Percentiles rank a stretch among this genome's conserved stretches.
These are phyloP conservation scores for Zasmidium cellare DNA, from an alignment of 2,329 filamentous ascomycete species.

Conservation along the genomic window DNA sequence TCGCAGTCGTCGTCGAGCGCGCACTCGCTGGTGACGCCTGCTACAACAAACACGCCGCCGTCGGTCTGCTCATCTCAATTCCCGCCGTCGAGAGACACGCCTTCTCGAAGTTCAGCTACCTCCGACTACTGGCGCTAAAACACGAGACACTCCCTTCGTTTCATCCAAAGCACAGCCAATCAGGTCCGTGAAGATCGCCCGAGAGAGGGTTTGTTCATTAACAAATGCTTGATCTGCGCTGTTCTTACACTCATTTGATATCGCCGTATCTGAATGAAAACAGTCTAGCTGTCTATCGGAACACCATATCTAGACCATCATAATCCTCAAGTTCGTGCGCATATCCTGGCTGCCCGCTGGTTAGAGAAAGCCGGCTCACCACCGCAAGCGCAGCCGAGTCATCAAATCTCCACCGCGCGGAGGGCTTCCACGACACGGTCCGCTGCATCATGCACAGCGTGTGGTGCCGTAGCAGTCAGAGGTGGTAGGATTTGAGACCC, in stretches of 20 bases:
- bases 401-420: background rate
- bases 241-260: too few relatives aligned
- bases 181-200: background rate
- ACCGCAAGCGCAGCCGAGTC: background rate
- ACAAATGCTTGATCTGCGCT: background rate
- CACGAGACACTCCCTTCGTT: background rate
- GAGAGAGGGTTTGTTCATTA: background rate
- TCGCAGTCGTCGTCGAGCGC: background rate
- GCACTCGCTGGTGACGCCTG: background rate
- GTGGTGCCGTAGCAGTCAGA: too few relatives aligned
- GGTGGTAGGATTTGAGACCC: background rate
- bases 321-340: too few relatives aligned
- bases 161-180: background rate
- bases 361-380: too few relatives aligned
- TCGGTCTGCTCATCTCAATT: background rate
- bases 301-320: too few relatives aligned
- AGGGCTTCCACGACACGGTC: background rate
- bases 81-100: background rate
- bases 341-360: too few relatives aligned
- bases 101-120: background rate
- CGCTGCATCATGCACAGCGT: background rate
- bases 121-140: background rate
- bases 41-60: background rate
- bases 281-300: too few relatives aligned
- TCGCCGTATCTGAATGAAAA: too few relatives aligned